Evolutionary conservation across 257 asterid genomes (phyloP), one percentile per base, ranked within the genome.

Genomic region (Craterostigma plantagineum): DNA sequence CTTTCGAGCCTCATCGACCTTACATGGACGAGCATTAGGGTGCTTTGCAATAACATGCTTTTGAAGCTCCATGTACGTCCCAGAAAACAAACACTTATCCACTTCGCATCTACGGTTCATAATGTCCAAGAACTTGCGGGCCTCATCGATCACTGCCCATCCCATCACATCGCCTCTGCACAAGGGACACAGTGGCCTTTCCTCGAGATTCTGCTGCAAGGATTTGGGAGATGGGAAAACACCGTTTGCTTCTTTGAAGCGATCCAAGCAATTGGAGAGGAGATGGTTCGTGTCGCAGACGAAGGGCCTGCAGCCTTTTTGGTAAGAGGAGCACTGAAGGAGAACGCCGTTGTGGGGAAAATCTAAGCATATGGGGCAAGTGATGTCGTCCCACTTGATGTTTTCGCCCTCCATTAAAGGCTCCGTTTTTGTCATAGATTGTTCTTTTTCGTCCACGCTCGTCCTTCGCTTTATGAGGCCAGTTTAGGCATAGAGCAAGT

Each of bases 141-240:
- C 91, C 54, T 63, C 65, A 42, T 77, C 80, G 39, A 70, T 55
- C 54, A 77, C 80, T 49, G 77, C 46, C 94, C 92, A 81, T 41
- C 94, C 94, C 34, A 65, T 59, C 49, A 81, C 94, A 54, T 71
- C 83, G 43, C 94, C 94, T 49, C 94, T 64, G 56, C 94, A 81
- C 50, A 81, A 63, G 48, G 94, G 94, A 50, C 94, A 81, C 6
- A 62, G 51, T 1, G 92, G 78, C 58, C 57, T 71, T 37, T 39
- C 49, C 44, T 43, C 70, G 43, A 34, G 30, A 34, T 18, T 14
- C n/a, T 50, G 63, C n/a, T n/a, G 34, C 36, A 42, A 60, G 38
- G 58, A 80, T 38, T 55, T 43, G 34, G 76, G 33, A n/a, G n/a
- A n/a, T 10, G 61, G 68, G 49, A 54, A 34, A 56, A 66, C 48